phyloP scores from a whole-genome alignment of 75 land plant genomes.

The Selaginella moellendorffii region DNA sequence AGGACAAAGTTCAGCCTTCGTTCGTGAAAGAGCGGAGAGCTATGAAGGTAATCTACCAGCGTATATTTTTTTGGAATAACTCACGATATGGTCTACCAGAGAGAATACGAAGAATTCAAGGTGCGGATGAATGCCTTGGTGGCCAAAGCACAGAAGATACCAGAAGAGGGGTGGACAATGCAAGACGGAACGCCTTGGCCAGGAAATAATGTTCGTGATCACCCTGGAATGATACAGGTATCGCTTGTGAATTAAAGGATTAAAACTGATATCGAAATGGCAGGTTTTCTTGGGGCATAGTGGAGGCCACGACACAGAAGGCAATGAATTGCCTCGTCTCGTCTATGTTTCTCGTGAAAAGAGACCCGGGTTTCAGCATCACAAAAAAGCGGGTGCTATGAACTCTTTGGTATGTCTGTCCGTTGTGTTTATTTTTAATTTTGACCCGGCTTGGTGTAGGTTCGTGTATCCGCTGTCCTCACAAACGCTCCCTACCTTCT shows the following conservation, averaged over 20 bases:
- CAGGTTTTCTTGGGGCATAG: constrained; percentile 67
- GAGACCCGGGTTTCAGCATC: constrained; percentile 70
- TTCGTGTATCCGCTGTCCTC: constrained; percentile 70
- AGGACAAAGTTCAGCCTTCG: constrained; percentile 55
- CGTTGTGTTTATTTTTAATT: too few relatives aligned
- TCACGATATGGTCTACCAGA: constrained; percentile 32
- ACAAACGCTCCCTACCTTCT: constrained; percentile 78
- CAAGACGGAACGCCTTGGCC: constrained; percentile 94
- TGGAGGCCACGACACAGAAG: constrained; percentile 54
- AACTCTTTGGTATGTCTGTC: constrained; percentile 79
- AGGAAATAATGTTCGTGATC: constrained; percentile 76
- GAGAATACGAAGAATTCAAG: constrained; percentile 85
- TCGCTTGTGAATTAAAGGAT: too few relatives aligned
- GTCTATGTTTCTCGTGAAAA: constrained; percentile 86
- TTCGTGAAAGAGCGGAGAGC: constrained; percentile 52
- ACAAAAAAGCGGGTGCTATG: constrained; percentile 87
- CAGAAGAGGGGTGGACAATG: constrained; percentile 89
- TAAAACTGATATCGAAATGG: background rate
- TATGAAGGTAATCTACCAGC: constrained; percentile 58
- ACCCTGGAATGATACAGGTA: constrained; percentile 93
- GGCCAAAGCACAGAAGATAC: constrained; percentile 71
- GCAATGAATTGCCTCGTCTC: constrained; percentile 58
- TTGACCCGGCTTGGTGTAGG: constrained; percentile 25
- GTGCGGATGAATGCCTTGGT: constrained; percentile 65
- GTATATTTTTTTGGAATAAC: too few relatives aligned